Evolutionary conservation across 148 eudicot species (phyloP).

Genomic region (Euryodendron excelsum): DNA sequence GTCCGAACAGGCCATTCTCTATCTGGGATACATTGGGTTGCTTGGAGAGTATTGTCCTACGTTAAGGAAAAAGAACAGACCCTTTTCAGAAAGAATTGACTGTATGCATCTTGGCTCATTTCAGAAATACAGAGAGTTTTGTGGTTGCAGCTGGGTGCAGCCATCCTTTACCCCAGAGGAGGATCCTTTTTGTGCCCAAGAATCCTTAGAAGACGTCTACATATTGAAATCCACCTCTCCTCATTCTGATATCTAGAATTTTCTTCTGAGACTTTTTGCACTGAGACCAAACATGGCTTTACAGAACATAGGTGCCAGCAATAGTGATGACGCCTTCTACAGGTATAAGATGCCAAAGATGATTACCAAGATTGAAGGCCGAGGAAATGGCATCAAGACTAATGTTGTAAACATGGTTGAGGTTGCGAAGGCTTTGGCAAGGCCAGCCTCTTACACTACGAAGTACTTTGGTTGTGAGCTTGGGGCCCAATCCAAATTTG

Average conservation of each 20-base stretch:
- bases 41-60: conserved; percentile 73
- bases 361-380: conserved; percentile 81
- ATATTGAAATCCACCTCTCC: conserved; percentile 7
- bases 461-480: no score
- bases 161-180: conserved; percentile 25
- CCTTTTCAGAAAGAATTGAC: conserved; percentile 24
- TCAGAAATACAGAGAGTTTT: conserved; percentile 30
- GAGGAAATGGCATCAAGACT: conserved; percentile 90
- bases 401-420: conserved; percentile 88
- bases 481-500: conserved; percentile 86
- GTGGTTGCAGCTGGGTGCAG: conserved; percentile 50
- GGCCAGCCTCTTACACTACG: conserved; percentile 80
- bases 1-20: conserved; percentile 67
- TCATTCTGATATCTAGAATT: neutral
- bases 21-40: conserved; percentile 69
- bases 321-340: conserved; percentile 91
- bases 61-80: conserved; percentile 46
- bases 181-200: conserved; percentile 20
- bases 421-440: conserved; percentile 78
- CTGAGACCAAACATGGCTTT: conserved; percentile 56
- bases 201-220: conserved; percentile 22
- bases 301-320: conserved; percentile 78
- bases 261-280: neutral
- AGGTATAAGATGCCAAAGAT: conserved; percentile 90
- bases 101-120: conserved; percentile 62